Evolutionary conservation across 352 stramenopile species (phyloP).

Genomic region (Globisporangium nagaii): DNA sequence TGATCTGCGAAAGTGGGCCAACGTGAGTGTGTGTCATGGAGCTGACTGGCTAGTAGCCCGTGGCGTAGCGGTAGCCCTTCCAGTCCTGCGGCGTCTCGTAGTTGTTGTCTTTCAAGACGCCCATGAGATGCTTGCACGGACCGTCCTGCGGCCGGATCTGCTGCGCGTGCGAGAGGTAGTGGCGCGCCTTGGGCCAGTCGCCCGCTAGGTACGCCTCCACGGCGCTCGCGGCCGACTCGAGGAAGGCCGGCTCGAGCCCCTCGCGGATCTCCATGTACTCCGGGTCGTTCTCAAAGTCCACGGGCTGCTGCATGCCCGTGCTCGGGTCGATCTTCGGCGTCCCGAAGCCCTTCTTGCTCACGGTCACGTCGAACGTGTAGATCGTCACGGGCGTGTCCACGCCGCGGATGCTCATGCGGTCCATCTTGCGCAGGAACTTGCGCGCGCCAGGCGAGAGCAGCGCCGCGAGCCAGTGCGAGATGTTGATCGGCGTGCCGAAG

Average conservation of each 20-base stretch:
- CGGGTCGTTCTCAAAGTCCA: constrained; percentile 80
- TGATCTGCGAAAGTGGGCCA: no score
- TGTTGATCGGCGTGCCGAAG: constrained; percentile 79
- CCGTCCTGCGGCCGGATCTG: constrained; percentile 85
- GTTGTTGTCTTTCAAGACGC: constrained; percentile 82
- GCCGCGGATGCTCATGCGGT: constrained; percentile 79
- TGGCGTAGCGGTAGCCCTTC: constrained; percentile 88
- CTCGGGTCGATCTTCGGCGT: constrained; percentile 60
- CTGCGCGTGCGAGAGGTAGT: constrained; percentile 68
- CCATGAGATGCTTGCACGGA: constrained; percentile 87
- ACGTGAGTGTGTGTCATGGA: no score
- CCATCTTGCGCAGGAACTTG: constrained; percentile 79
- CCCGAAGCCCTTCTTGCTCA: constrained; percentile 71
- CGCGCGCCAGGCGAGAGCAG: constrained; percentile 63
- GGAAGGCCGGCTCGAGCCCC: constrained; percentile 73
- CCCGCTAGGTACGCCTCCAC: constrained; percentile 75
- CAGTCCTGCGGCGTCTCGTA: constrained; percentile 88
- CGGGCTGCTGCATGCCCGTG: constrained; percentile 53
- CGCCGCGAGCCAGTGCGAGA: constrained; percentile 79
- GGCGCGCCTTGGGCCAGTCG: constrained; percentile 66
- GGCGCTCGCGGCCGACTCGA: constrained; percentile 52
- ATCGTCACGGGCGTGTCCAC: constrained; percentile 78
- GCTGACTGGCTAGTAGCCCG: constrained; percentile 44
- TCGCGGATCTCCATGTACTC: constrained; percentile 84
- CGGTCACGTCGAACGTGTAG: constrained; percentile 86